phyloP scores from a whole-genome alignment of 2,329 filamentous ascomycete genomes.

The Capronia americana region DNA sequence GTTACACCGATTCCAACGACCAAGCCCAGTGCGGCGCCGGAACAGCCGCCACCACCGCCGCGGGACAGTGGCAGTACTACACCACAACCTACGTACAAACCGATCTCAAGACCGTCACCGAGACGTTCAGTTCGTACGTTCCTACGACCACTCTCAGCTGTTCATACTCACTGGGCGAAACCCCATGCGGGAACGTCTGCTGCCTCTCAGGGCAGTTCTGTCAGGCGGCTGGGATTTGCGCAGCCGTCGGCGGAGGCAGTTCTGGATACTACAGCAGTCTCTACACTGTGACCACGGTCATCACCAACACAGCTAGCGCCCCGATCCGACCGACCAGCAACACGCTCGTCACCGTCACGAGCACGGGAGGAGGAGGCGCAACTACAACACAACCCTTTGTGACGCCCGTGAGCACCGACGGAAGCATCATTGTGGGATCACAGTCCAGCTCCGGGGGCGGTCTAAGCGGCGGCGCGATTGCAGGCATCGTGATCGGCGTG shows the following conservation, averaged over 20 bases:
- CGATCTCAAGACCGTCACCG: conserved; percentile 60
- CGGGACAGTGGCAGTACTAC: conserved; percentile 58
- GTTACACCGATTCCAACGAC: conserved; percentile 57
- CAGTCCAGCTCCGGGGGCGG: conserved; percentile 43
- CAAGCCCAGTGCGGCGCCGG: conserved; percentile 55
- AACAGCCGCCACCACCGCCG: conserved; percentile 35
- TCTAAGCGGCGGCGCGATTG: conserved; percentile 58
- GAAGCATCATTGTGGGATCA: conserved; percentile 46
- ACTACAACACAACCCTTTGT: conserved; percentile 55
- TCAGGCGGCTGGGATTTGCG: conserved; percentile 46
- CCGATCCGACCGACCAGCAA: conserved; percentile 55
- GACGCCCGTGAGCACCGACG: conserved; percentile 53
- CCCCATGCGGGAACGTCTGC: conserved; percentile 52
- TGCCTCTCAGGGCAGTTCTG: conserved; percentile 55
- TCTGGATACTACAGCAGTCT: conserved; percentile 46
- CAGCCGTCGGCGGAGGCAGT: conserved; percentile 42
- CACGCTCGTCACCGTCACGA: conserved; percentile 51
- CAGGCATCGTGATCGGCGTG: conserved; percentile 58
- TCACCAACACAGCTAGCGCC: conserved; percentile 45
- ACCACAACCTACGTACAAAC: conserved; percentile 66
- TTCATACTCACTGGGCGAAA: conserved; percentile 53
- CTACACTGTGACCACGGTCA: conserved; percentile 45
- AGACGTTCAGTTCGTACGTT: conserved; percentile 57
- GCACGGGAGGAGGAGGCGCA: conserved; percentile 46
- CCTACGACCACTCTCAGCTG: conserved; percentile 48